These are phyloP conservation scores for Fusarium buharicum DNA, from an alignment of 2,329 filamentous ascomycete species.

Conservation along the genomic window DNA sequence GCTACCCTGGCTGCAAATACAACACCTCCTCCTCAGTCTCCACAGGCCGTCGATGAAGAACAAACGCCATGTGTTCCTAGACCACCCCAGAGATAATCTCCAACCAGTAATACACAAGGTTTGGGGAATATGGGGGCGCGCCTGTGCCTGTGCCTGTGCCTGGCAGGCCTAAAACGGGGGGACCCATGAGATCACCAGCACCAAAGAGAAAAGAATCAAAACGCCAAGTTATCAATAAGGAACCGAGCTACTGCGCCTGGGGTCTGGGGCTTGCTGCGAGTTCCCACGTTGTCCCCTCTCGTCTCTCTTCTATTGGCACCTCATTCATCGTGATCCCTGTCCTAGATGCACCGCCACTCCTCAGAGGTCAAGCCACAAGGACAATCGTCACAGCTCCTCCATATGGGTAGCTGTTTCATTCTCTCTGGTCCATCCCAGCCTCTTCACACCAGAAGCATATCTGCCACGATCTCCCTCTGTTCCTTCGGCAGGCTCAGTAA, in stretches of 20 bases:
- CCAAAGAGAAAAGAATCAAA: slow-evolving; percentile 13
- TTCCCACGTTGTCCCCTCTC: slow-evolving; percentile 29
- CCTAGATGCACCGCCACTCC: slow-evolving; percentile 28
- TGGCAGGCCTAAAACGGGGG: slow-evolving; percentile 28
- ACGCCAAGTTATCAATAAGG: slow-evolving; percentile 15
- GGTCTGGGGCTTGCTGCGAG: slow-evolving; percentile 19
- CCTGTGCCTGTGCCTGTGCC: slow-evolving; percentile 11
- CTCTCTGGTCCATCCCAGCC: slow-evolving; percentile 27
- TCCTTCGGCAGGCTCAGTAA: background rate
- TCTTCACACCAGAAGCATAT: slow-evolving; percentile 18
- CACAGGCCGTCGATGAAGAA: slow-evolving; percentile 8
- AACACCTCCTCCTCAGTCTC: background rate
- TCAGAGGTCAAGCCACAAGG: slow-evolving; percentile 26
- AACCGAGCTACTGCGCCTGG: slow-evolving; percentile 18
- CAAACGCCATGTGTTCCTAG: slow-evolving; percentile 13
- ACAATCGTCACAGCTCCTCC: slow-evolving; percentile 14
- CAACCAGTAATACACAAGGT: slow-evolving; percentile 32
- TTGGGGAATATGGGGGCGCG: slow-evolving; percentile 20
- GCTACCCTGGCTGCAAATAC: background rate
- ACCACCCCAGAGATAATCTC: slow-evolving; percentile 20
- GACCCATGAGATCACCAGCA: slow-evolving; percentile 30
- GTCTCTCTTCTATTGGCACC: slow-evolving; percentile 18
- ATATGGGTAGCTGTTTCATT: background rate
- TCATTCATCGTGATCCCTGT: slow-evolving; percentile 17
- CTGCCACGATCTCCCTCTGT: slow-evolving; percentile 6